Conservation (phyloP, 305 asterid species). For the Coffea humblotiana region DNA sequence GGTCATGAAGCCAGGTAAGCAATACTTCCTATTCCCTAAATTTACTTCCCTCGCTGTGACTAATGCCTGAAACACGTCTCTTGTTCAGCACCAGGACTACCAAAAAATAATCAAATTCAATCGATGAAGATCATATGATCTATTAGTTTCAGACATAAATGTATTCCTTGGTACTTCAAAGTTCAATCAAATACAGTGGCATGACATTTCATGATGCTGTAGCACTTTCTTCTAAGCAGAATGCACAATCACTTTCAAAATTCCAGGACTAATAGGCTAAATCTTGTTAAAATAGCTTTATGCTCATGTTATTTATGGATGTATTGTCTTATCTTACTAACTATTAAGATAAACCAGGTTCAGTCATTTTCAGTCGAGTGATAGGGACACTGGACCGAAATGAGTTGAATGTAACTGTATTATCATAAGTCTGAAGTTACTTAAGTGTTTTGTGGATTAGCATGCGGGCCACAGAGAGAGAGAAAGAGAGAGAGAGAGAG, state of each 20-base stretch:
- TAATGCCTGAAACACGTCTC: not conserved
- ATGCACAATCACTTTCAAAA: not conserved
- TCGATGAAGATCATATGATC: not conserved
- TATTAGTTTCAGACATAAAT: not conserved
- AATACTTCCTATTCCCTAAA: not conserved
- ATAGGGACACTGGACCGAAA: too few relatives aligned
- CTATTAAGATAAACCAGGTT: too few relatives aligned
- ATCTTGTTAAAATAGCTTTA: not conserved
- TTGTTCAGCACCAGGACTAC: not conserved
- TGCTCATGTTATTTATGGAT: not conserved
- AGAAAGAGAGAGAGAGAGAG: too few relatives aligned
- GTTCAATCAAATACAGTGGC: not conserved
- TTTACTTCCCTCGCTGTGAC: not conserved
- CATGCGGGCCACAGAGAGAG: not conserved
- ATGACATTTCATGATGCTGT: not conserved
- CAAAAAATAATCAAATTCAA: not conserved
- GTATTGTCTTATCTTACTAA: too few relatives aligned
- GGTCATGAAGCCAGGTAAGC: not conserved
- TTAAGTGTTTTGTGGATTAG: not conserved
- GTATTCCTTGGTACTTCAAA: too few relatives aligned
- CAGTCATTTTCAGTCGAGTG: too few relatives aligned
- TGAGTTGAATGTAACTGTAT: not conserved
- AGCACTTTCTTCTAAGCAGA: not conserved
- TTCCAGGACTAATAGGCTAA: not conserved
- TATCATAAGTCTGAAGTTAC: not conserved